Evolutionary conservation across 805 yeast genomes (phyloP).

Genomic region (Candida stauntonica): DNA sequence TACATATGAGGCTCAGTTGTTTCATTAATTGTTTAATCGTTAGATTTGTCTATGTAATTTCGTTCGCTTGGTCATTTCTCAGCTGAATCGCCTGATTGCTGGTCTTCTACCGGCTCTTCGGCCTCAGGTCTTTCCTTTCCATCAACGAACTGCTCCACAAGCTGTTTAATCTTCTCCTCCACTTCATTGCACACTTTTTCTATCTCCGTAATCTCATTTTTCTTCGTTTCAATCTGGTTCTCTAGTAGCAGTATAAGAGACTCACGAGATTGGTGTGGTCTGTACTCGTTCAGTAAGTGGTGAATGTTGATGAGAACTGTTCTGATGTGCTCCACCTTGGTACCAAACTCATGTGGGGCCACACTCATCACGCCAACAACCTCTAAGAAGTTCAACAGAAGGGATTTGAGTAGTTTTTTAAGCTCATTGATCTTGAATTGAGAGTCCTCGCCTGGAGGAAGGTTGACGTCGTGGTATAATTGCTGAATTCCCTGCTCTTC

Average conservation of each 20-base stretch:
- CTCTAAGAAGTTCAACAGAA: conserved; percentile 76
- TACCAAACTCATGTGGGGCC: conserved; percentile 60
- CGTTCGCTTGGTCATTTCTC: too few relatives aligned
- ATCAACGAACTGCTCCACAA: conserved; percentile 30
- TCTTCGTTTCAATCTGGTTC: conserved; percentile 64
- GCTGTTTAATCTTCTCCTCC: conserved; percentile 30
- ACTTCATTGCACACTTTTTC: conserved; percentile 38
- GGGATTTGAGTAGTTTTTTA: conserved; percentile 72
- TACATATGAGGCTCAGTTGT: too few relatives aligned
- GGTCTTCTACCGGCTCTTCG: conserved; percentile 2
- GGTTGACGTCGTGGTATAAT: conserved; percentile 42
- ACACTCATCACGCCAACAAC: conserved; percentile 72
- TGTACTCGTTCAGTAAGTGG: conserved; percentile 83
- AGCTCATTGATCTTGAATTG: conserved; percentile 60
- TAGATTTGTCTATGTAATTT: too few relatives aligned
- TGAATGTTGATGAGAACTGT: conserved; percentile 83
- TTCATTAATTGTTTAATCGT: too few relatives aligned
- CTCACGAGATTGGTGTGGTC: conserved; percentile 95
- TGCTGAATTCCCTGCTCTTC: conserved; percentile 75
- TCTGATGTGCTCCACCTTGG: conserved; percentile 74
- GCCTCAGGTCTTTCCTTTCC: conserved; percentile 8
- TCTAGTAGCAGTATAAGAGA: conserved; percentile 70
- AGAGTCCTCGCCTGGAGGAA: conserved; percentile 33
- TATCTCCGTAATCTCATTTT: conserved; percentile 44
- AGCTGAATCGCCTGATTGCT: not conserved